Evolutionary conservation across 768 basidiomycete genomes (phyloP), one percentile per base, ranked within the genome.

Genomic region (Trametes sanguinea): DNA sequence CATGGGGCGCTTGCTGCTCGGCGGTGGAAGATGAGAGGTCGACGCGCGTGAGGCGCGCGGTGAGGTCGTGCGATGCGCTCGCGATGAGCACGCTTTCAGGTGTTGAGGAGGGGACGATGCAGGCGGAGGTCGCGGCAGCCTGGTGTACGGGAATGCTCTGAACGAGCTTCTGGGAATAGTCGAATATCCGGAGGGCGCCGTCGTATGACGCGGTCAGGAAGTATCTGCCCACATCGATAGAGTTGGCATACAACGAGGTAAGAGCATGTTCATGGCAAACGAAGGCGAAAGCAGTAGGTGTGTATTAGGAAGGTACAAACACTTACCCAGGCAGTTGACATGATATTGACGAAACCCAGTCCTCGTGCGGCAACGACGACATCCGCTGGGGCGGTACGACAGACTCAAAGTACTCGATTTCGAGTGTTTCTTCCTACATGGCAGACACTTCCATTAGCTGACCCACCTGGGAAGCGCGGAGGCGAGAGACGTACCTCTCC

Each of bases 391-490:
- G 95, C 0, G 95, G 94, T 73, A 96, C 79, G 1, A 95, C 81
- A 14, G 89, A 92, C 74, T 94, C 88, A 60, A 97, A 87, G 76
- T 96, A 96, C 74, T 96, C 94, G 47, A 97, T 85, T 69, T 95
- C 88, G 22, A 97, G 83, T 2, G 91, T 94, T 74, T 94, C 90
- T 82, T 95, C 93, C 88, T 92, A 54, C 55, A 57, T 17, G 22
- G 10, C 52, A 37, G 6, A 2, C 22, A 7, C n/a, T 42, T 7
- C 9, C 2, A 4, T 39, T 22, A 11, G 37, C 37, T 17, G 22
- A 22, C 1, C 53, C 52, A 43, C 17, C 33, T 45, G 58, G 30
- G 14, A 11, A 37, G 3, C 1, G 30, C 3, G 8, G 30, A 29
- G 39, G 48, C 27, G 56, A 16, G 10, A 16, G 37, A 64, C 81